Percentiles rank a stretch among this genome's conserved stretches.
These are phyloP conservation scores for Populus euphratica DNA, from an alignment of 345 rosid genomes.

Conservation along the genomic window DNA sequence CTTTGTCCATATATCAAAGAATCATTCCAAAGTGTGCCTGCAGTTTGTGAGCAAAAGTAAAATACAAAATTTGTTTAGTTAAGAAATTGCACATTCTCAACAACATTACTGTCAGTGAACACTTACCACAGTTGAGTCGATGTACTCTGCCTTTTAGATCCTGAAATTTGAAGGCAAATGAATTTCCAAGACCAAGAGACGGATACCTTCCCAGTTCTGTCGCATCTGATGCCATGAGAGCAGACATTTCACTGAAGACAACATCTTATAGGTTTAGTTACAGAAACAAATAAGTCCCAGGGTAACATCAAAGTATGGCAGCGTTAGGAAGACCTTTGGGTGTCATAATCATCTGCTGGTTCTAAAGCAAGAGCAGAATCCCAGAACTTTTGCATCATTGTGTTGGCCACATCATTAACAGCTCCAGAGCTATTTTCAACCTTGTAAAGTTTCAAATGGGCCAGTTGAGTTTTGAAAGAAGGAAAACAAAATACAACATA, in stretches of 20 bases:
- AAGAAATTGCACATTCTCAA: neutral
- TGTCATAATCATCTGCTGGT: conserved; percentile 81
- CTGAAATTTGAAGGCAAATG: conserved; percentile 81
- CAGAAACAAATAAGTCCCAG: conserved; percentile 10
- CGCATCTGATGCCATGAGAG: conserved; percentile 61
- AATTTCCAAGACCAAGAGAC: conserved; percentile 69
- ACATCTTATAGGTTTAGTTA: conserved; percentile 22
- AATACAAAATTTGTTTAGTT: neutral
- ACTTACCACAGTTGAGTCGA: conserved; percentile 72
- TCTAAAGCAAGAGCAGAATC: conserved; percentile 94
- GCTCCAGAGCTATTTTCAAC: conserved; percentile 86
- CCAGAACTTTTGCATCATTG: conserved; percentile 99
- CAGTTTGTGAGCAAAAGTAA: neutral
- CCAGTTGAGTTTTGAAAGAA: neutral
- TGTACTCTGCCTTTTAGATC: conserved; percentile 89
- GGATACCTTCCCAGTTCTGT: conserved; percentile 66
- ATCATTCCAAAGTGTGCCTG: neutral
- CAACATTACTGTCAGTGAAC: neutral
- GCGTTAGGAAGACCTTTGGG: conserved; percentile 58
- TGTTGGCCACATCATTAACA: conserved; percentile 81
- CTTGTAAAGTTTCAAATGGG: conserved; percentile 28
- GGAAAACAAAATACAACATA: conserved; percentile 1
- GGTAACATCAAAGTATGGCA: conserved; percentile 7
- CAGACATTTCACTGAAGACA: conserved; percentile 75
- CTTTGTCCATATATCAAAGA: neutral